Percentiles rank a stretch among this genome's conserved stretches.
Evolutionary conservation across 2,329 filamentous ascomycete genomes (phyloP).

Genomic region (Aureobasidium vineae): DNA sequence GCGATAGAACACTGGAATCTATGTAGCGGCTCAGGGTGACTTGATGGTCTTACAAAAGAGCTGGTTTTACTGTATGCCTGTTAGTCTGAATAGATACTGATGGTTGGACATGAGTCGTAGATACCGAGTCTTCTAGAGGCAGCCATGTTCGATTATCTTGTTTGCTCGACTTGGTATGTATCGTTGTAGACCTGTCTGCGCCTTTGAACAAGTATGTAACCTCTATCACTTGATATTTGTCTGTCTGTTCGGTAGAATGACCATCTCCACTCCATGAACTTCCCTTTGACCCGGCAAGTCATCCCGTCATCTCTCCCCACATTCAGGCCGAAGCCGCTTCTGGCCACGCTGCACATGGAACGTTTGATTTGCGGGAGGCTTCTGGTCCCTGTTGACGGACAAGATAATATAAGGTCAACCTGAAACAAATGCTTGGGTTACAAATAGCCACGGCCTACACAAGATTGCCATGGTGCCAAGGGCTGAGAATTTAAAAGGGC

Average conservation of each 20-base stretch:
- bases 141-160: slow-evolving; percentile 7
- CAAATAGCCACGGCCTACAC: neutral
- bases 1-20: neutral
- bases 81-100: slow-evolving; percentile 25
- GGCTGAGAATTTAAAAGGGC: neutral
- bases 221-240: neutral
- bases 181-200: neutral
- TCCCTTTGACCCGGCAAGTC: slow-evolving; percentile 10
- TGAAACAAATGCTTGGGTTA: neutral
- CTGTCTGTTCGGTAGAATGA: neutral
- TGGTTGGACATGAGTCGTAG: neutral
- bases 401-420: neutral
- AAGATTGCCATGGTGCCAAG: neutral
- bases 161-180: neutral
- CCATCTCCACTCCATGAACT: neutral
- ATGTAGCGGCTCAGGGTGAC: neutral
- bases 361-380: slow-evolving; percentile 18
- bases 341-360: neutral
- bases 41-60: slow-evolving; percentile 29
- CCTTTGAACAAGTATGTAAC: neutral
- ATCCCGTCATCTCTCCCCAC: slow-evolving; percentile 11
- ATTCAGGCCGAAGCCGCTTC: slow-evolving; percentile 9
- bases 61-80: slow-evolving; percentile 30
- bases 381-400: neutral
- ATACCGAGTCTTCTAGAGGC: slow-evolving; percentile 30